These are phyloP conservation scores for Asterionellopsis glacialis DNA, from an alignment of 108 stramenopile species.

Conservation along the genomic window DNA sequence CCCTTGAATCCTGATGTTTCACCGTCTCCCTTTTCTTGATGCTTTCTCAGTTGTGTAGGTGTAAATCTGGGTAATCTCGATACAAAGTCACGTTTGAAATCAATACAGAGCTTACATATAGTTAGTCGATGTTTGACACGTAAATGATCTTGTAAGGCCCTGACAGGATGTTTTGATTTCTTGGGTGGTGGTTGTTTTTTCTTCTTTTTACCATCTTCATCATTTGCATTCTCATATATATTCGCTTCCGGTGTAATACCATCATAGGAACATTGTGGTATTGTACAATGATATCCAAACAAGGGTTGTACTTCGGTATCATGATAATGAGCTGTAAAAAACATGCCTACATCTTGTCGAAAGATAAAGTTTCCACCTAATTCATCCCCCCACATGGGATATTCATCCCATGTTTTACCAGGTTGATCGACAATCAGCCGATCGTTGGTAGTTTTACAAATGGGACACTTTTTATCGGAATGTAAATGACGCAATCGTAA, in stretches of 20 bases:
- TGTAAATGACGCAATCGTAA: conserved; percentile 68
- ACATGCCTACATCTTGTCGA: conserved; percentile 72
- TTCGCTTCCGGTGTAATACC: conserved; percentile 10
- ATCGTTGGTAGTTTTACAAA: conserved; percentile 70
- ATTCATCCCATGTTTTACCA: conserved; percentile 42
- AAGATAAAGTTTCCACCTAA: conserved; percentile 44
- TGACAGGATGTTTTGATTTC: conserved; percentile 10
- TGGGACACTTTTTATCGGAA: conserved; percentile 66
- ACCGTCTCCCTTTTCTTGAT: conserved; percentile 69
- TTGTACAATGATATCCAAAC: conserved; percentile 57
- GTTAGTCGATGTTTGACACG: conserved; percentile 48
- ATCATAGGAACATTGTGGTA: conserved; percentile 38
- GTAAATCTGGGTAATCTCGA: conserved; percentile 57
- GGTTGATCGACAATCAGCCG: conserved; percentile 64
- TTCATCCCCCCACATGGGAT: conserved; percentile 71
- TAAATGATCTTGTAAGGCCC: conserved; percentile 68
- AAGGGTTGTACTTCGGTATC: conserved; percentile 45
- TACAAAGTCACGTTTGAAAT: conserved; percentile 80
- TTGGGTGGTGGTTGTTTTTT: conserved; percentile 10
- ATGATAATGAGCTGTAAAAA: conserved; percentile 57
- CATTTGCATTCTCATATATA: conserved; percentile 3
- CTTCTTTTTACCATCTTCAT: conserved; percentile 18
- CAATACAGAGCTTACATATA: conserved; percentile 76
- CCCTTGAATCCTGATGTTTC: conserved; percentile 60
- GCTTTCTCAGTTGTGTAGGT: conserved; percentile 54